A percentile compares a stretch with the other conserved stretches of the same genome.
phyloP scores from a whole-genome alignment of 148 eudicot genomes.

The Bassia scoparia region DNA sequence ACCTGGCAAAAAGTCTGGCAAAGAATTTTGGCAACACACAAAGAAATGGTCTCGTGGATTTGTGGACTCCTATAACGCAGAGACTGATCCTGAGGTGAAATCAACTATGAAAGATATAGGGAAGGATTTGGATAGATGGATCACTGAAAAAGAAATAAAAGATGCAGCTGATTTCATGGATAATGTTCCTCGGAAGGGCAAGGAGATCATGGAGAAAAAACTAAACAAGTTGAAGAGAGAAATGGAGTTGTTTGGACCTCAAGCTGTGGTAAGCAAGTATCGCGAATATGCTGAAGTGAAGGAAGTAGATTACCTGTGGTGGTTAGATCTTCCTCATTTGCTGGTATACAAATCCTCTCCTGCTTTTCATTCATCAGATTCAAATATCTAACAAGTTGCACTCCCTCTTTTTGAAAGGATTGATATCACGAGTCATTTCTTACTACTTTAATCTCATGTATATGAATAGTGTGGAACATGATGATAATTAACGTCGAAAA shows the following conservation, averaged over 20 bases:
- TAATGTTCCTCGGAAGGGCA: constrained; percentile 51
- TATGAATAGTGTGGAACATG: not conserved
- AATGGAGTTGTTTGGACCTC: constrained; percentile 85
- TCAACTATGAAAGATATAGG: constrained; percentile 80
- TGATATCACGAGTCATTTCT: not conserved
- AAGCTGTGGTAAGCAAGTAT: constrained; percentile 85
- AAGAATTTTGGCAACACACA: constrained; percentile 90
- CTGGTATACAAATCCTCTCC: constrained; percentile 43
- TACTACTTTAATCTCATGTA: not conserved
- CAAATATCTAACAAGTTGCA: not conserved
- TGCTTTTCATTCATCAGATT: not conserved
- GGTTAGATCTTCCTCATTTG: constrained; percentile 87
- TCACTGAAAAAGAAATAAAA: constrained; percentile 76
- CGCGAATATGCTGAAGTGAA: constrained; percentile 69
- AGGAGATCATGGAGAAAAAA: constrained; percentile 55
- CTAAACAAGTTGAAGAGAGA: constrained; percentile 76
- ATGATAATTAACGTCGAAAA: not conserved
- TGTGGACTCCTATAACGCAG: constrained; percentile 72
- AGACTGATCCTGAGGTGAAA: constrained; percentile 73
- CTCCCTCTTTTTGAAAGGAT: not conserved
- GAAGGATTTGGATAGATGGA: constrained; percentile 92
- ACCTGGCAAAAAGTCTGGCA: constrained; percentile 74
- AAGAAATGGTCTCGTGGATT: constrained; percentile 91
- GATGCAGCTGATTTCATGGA: constrained; percentile 68
- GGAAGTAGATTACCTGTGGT: constrained; percentile 91